Evolutionary conservation across 2,329 filamentous ascomycete species (phyloP).

Genomic region (Colletotrichum sp.): DNA sequence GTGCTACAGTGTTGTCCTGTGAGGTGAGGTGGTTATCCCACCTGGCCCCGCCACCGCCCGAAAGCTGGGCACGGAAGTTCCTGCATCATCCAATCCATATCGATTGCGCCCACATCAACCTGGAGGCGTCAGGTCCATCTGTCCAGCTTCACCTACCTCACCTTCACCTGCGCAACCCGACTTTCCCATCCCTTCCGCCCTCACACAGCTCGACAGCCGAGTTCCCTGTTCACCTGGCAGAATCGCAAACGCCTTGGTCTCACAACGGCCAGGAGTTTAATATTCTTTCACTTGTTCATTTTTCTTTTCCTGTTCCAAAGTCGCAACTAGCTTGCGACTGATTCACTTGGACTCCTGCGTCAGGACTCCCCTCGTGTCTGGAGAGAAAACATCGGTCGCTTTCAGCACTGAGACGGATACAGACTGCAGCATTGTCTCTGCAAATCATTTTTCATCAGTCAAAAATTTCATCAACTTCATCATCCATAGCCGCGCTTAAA

Average conservation of each 20-base stretch:
- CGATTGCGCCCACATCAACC: conserved; percentile 17
- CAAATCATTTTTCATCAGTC: not conserved
- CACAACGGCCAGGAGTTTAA: conserved; percentile 5
- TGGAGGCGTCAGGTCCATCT: not conserved
- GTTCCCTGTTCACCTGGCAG: conserved; percentile 24
- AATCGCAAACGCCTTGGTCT: conserved; percentile 11
- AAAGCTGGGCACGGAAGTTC: conserved; percentile 7
- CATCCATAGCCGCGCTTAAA: not conserved
- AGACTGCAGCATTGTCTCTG: not conserved
- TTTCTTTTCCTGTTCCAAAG: conserved; percentile 7
- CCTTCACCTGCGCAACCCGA: not conserved
- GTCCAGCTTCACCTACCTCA: conserved; percentile 16
- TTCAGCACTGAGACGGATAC: not conserved
- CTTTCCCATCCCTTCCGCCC: conserved; percentile 3
- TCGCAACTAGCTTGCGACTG: conserved; percentile 18
- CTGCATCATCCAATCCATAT: conserved; percentile 19
- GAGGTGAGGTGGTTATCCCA: not conserved
- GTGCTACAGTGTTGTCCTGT: not conserved
- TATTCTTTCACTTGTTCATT: conserved; percentile 21
- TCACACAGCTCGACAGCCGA: conserved; percentile 25
- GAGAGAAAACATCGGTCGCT: not conserved
- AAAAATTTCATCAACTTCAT: not conserved
- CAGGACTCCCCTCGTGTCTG: conserved; percentile 15
- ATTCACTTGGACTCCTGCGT: conserved; percentile 12
- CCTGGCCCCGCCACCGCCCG: conserved; percentile 7